Conservation (phyloP, 805 yeast genomes). For the Ascoidea tarda region DNA sequence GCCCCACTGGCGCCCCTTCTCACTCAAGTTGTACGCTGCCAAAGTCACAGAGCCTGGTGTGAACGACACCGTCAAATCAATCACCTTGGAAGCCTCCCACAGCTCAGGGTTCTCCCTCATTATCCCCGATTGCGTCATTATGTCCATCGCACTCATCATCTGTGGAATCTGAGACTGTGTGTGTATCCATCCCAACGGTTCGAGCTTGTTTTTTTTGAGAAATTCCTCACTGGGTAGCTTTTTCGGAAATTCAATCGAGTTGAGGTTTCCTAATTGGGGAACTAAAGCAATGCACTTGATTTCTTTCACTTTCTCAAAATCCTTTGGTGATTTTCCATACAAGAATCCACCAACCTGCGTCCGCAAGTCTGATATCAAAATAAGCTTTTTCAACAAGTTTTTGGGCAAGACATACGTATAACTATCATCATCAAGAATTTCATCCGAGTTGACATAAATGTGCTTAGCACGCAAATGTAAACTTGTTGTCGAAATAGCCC, state of each 20-base stretch:
- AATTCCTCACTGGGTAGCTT: conserved; percentile 23
- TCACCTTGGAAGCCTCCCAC: conserved; percentile 27
- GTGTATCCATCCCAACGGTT: conserved; percentile 90
- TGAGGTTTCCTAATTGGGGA: conserved; percentile 76
- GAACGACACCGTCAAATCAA: conserved; percentile 54
- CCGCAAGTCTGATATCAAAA: conserved; percentile 68
- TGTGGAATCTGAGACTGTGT: conserved; percentile 60
- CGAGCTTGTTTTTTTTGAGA: conserved; percentile 26
- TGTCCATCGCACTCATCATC: conserved; percentile 55
- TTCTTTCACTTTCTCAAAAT: conserved; percentile 63
- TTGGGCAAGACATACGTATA: conserved; percentile 71
- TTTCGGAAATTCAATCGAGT: conserved; percentile 47
- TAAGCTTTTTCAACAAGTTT: conserved; percentile 62
- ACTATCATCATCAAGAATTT: conserved; percentile 37
- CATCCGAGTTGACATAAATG: conserved; percentile 59
- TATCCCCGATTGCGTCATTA: conserved; percentile 36
- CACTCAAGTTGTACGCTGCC: conserved; percentile 44
- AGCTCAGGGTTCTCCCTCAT: conserved; percentile 18
- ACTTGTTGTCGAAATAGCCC: conserved; percentile 69
- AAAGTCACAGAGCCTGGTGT: conserved; percentile 79
- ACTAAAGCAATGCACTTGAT: conserved; percentile 59
- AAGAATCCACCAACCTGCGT: conserved; percentile 72
- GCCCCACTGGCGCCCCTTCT: conserved; percentile 76
- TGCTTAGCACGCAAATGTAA: conserved; percentile 64
- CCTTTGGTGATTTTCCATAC: conserved; percentile 69